phyloP scores from a whole-genome alignment of 331 rosid species.

The Stylosanthes scabra region DNA sequence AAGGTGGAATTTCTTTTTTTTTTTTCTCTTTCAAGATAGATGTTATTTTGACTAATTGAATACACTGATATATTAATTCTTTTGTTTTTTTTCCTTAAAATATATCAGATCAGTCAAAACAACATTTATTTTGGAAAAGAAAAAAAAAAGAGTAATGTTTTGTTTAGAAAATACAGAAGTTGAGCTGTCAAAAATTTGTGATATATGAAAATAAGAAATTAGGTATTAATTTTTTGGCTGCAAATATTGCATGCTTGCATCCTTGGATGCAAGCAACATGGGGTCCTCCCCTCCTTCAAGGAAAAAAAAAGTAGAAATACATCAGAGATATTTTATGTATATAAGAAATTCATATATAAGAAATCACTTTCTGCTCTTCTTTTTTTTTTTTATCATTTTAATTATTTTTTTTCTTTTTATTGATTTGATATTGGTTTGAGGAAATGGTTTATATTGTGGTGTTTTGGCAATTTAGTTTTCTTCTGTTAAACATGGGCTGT shows the following conservation, averaged over 20 bases:
- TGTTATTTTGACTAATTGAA: too few relatives aligned
- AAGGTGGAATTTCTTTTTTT: neutral
- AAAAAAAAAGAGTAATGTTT: too few relatives aligned
- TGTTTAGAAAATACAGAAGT: neutral
- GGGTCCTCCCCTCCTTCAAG: neutral
- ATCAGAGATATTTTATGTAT: neutral
- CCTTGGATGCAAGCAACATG: slow-evolving; percentile 14
- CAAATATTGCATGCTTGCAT: slow-evolving; percentile 5
- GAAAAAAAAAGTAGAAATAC: neutral
- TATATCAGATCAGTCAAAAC: too few relatives aligned
- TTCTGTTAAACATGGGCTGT: neutral
- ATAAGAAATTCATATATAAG: slow-evolving; percentile 13
- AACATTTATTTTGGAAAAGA: too few relatives aligned
- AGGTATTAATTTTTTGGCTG: neutral
- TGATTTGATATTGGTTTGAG: neutral
- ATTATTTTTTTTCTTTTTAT: slow-evolving; percentile 1
- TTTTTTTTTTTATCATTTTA: too few relatives aligned
- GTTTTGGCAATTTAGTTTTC: neutral
- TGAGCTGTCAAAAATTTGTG: slow-evolving; percentile 1
- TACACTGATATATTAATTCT: too few relatives aligned
- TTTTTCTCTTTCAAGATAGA: too few relatives aligned
- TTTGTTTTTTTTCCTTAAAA: too few relatives aligned
- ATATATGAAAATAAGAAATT: neutral
- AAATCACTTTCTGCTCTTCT: too few relatives aligned
- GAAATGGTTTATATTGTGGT: slow-evolving; percentile 22